Conservation (phyloP, 164 flowering plant species). For the Annona cherimola region DNA sequence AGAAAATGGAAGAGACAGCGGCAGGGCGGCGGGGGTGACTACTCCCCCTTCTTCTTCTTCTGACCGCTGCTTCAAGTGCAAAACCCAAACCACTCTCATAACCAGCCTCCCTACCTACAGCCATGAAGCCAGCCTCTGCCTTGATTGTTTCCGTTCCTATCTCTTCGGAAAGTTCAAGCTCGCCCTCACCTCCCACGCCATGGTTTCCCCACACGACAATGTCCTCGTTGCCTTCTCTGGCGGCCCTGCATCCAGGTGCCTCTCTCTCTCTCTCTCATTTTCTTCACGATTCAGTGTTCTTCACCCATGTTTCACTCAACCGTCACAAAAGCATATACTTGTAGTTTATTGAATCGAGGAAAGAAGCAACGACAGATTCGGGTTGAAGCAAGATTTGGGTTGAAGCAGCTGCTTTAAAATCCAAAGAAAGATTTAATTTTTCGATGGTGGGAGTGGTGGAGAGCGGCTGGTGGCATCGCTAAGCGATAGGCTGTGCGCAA, state of each 20-base stretch:
- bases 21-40: not conserved
- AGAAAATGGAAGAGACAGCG: not conserved
- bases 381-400: too few relatives aligned
- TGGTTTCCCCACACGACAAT: slow-evolving; percentile 77
- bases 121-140: slow-evolving; percentile 36
- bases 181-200: slow-evolving; percentile 64
- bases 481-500: too few relatives aligned
- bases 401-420: too few relatives aligned
- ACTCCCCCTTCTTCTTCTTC: slow-evolving; percentile 2
- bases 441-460: too few relatives aligned
- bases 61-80: slow-evolving; percentile 89
- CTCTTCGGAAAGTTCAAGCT: slow-evolving; percentile 79
- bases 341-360: too few relatives aligned
- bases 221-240: slow-evolving; percentile 97
- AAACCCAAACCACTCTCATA: slow-evolving; percentile 30
- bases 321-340: too few relatives aligned
- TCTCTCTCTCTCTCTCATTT: slow-evolving; percentile 1
- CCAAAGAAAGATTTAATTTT: too few relatives aligned
- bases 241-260: slow-evolving; percentile 81
- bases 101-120: slow-evolving; percentile 24
- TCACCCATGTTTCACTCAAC: too few relatives aligned
- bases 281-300: too few relatives aligned
- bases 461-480: too few relatives aligned
- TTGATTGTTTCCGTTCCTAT: slow-evolving; percentile 63
- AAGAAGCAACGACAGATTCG: too few relatives aligned